Evolutionary conservation across 768 basidiomycete genomes (phyloP), one percentile per base, ranked within the genome.

Genomic region (Trametes meyenii): DNA sequence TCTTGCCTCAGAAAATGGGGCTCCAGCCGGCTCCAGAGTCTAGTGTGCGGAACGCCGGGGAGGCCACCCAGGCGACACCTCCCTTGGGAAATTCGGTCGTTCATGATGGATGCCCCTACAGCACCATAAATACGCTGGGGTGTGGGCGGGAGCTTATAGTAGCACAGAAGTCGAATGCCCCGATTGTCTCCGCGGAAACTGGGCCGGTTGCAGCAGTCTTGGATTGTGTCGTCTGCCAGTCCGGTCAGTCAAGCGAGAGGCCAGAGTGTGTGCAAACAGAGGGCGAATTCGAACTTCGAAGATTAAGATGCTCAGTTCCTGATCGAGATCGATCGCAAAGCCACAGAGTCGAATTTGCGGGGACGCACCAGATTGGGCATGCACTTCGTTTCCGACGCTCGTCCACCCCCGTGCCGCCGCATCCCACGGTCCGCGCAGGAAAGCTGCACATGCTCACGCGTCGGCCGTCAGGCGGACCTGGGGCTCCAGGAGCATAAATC

Each of bases 321-420:
- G 59, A 60, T 60, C 52, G 42, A 51, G 59, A 60, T 60, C 58
- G 50, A 45, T 52, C 59, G 52, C 59, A 38, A 48, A 60, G 58
- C 38, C 13, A 4, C 21, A n/a, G n/a, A 40, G 44, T n/a, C 23
- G 38, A 58, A 23, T 58, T 45, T 43, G 57, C 57, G 57, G 49
- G 49, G 29, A 58, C 49, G 49, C 49, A 58, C 57, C 57, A 33
- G 42, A 23, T 55, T 36, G 21, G 55, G 55, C 16, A 36, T 16
- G 16, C 33, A 45, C 3, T 17, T 19, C 7, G 13, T 23, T 44
- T 44, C 53, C 53, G 42, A 33, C 3, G n/a, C 43, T 35, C 53
- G 42, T 44, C 53, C 43, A 12, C 36, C 23, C 16, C 8, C 51
- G 16, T 19, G 38, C 40, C 40, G n/a, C 40, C 40, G 40, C n/a